Evolutionary conservation across 306 rosid species (phyloP).

Genomic region (Castanospermum australe): DNA sequence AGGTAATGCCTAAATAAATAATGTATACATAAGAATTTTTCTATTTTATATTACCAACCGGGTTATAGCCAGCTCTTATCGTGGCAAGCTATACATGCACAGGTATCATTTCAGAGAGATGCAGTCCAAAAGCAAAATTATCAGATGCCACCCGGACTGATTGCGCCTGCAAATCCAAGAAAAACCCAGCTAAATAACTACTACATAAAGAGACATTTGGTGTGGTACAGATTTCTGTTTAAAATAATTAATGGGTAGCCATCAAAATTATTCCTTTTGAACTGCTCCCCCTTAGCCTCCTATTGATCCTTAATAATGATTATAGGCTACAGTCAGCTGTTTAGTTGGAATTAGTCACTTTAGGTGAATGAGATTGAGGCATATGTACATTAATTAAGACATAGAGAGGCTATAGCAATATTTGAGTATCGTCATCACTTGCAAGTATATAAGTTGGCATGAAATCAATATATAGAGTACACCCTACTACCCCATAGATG

Average conservation of each 20-base stretch:
- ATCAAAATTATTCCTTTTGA: constrained; percentile 49
- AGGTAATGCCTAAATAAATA: too few species aligned
- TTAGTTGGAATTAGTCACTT: neutral
- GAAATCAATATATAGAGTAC: neutral
- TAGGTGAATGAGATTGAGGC: neutral
- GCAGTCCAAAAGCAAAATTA: constrained; percentile 1
- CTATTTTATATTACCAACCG: neutral
- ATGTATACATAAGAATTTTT: too few species aligned
- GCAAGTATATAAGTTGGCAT: neutral
- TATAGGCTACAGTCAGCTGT: neutral
- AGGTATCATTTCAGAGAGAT: constrained; percentile 30
- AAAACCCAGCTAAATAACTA: constrained; percentile 30
- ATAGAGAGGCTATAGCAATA: neutral
- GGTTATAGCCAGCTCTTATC: constrained; percentile 8
- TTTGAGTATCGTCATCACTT: neutral
- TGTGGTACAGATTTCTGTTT: constrained; percentile 26
- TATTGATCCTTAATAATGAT: neutral
- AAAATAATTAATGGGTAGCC: constrained; percentile 21
- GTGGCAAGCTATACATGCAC: neutral
- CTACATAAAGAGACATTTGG: constrained; percentile 45
- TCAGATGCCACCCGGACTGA: neutral
- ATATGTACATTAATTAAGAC: neutral
- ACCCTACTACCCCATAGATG: neutral
- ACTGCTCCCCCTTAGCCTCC: constrained; percentile 38
- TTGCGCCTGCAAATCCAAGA: constrained; percentile 35